Evolutionary conservation across 805 yeast genomes (phyloP), one percentile per base, ranked within the genome.

Genomic region (Yamadazyma scolyti): DNA sequence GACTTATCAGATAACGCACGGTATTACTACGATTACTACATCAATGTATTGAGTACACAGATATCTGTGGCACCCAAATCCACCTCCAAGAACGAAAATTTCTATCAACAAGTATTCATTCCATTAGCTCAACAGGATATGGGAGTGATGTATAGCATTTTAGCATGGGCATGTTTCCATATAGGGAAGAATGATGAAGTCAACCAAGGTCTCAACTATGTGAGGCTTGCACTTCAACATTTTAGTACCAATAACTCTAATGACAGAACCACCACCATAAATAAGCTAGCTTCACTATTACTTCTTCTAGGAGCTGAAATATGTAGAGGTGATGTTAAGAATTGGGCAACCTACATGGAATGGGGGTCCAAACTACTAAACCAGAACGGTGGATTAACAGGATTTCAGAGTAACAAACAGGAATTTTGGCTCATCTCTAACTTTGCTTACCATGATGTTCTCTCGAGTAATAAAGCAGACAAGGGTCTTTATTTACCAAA

Each of bases 221-320:
- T 74, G 29, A 57, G 65, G 12, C 50, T 56, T 37, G 77, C 82
- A 1, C 46, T 75, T 10, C 55, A 59, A 23, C 70, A 66, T 38
- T 58, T 55, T 28, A 34, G 33, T 18, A 17, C 33, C 9, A 43
- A 42, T 7, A 37, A 33, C 5, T 26, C 40, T 2, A 30, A 34
- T 8, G 59, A 57, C 39, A 53, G 67, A 16, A 58, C 63, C 31
- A 30, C 55, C 7, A 51, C 64, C 10, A 50, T 71, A 20, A 46
- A 58, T 40, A 69, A 79, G 37, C 50, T 84, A 26, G 89, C 94
- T 1, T 73, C 80, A 11, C 61, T 81, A 31, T 56, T 84, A 39
- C 74, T 85, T 30, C 62, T 84, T 30, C 74, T 83, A 42, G 86
- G 82, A n/a, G 89, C 85, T 1, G 88, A 83, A 48, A 82, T 85